Conservation (phyloP, 495 filamentous ascomycete genomes). For the Rhizodiscina lignyota region DNA sequence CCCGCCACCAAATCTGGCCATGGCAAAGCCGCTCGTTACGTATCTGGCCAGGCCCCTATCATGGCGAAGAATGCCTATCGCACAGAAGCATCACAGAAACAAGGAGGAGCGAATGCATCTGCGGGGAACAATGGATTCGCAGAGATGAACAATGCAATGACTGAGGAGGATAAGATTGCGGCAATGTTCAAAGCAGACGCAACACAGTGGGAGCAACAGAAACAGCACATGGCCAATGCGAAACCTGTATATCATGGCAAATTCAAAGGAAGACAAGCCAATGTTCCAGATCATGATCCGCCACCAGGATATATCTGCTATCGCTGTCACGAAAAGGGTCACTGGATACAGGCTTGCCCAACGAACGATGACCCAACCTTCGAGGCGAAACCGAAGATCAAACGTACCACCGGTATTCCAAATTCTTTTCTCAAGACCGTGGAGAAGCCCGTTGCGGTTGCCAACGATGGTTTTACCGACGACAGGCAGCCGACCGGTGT, state of each 20-base stretch:
- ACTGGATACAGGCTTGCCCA: constrained; percentile 95
- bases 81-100: constrained; percentile 41
- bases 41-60: constrained; percentile 89
- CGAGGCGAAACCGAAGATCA: constrained; percentile 77
- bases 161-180: constrained; percentile 80
- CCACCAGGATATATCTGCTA: constrained; percentile 92
- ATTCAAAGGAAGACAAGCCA: constrained; percentile 45
- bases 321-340: constrained; percentile 93
- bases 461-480: constrained; percentile 53
- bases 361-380: constrained; percentile 95
- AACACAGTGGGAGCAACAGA: constrained; percentile 73
- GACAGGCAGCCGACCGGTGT: constrained; percentile 63
- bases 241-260: constrained; percentile 40
- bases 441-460: constrained; percentile 64
- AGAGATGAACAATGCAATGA: constrained; percentile 53
- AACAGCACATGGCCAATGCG: constrained; percentile 75
- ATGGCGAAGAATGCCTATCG: constrained; percentile 69
- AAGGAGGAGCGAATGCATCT: constrained; percentile 18
- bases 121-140: constrained; percentile 36
- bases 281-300: constrained; percentile 77
- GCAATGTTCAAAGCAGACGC: constrained; percentile 75
- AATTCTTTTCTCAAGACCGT: constrained; percentile 84
- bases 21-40: constrained; percentile 85
- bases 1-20: constrained; percentile 66
- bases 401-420: constrained; percentile 91